Evolutionary conservation across 1,284 basidiomycete genomes (phyloP).

Genomic region (Cronartium quercuum): DNA sequence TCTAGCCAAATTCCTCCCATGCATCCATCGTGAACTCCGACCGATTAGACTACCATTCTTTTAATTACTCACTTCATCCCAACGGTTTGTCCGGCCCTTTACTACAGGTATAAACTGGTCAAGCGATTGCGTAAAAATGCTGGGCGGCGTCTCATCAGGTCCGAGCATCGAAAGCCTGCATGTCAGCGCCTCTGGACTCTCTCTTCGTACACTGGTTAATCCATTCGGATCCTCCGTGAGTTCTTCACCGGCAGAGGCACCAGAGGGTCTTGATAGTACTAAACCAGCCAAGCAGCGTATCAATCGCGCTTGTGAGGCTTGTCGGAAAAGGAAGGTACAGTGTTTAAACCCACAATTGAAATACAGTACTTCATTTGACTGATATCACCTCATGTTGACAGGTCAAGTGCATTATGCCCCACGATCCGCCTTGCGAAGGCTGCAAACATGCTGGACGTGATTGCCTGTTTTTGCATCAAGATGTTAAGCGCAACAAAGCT

Average conservation of each 20-base stretch:
- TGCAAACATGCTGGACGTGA: neutral
- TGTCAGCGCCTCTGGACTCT: too few species aligned
- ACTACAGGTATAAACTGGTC: neutral
- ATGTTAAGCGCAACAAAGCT: constrained; percentile 21
- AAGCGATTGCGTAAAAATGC: neutral
- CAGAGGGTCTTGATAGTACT: neutral
- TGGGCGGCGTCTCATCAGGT: neutral
- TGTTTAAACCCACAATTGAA: neutral
- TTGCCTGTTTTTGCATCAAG: constrained; percentile 11
- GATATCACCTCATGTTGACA: neutral
- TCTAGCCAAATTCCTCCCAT: neutral
- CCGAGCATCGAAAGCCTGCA: neutral
- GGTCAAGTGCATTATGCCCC: constrained; percentile 19
- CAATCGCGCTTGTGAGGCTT: constrained; percentile 21
- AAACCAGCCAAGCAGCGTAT: neutral
- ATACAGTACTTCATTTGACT: neutral
- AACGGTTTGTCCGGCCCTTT: neutral
- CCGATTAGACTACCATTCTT: neutral
- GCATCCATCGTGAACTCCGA: neutral
- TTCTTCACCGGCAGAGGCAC: neutral
- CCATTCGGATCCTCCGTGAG: too few species aligned
- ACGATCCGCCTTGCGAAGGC: neutral
- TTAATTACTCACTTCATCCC: neutral
- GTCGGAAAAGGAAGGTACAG: constrained; percentile 24
- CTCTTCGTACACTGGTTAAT: too few species aligned